phyloP scores from a whole-genome alignment of 169 alveolate genomes.

The Plasmodium gonderi region DNA sequence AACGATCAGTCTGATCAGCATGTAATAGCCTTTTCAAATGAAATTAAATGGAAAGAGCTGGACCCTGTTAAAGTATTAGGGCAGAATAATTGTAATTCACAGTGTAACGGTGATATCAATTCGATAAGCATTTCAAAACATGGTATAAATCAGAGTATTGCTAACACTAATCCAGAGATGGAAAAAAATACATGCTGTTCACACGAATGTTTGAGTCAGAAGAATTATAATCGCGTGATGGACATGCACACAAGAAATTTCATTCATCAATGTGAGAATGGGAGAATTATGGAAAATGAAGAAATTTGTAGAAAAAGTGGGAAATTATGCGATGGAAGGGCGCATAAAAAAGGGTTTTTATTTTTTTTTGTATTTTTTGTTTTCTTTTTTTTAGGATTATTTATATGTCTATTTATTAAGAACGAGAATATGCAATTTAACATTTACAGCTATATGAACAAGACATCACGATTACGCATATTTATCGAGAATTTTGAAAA shows the following conservation, averaged over 20 bases:
- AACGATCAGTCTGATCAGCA: neutral
- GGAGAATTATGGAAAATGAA: neutral
- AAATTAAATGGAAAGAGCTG: too few relatives aligned
- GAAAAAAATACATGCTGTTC: neutral
- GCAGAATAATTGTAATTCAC: neutral
- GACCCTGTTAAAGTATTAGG: neutral
- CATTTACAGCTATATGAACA: slow-evolving; percentile 21
- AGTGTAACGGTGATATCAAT: too few relatives aligned
- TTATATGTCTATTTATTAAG: slow-evolving; percentile 8
- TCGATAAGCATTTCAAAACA: neutral
- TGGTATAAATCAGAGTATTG: neutral
- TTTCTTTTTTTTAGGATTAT: slow-evolving; percentile 3
- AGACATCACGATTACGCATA: neutral
- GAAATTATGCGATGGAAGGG: neutral
- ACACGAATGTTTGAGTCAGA: neutral
- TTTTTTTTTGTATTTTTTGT: neutral
- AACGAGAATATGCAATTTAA: neutral
- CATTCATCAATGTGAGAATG: neutral
- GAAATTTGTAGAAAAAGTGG: neutral
- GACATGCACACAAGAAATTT: neutral
- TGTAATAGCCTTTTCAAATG: neutral
- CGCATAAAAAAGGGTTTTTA: neutral
- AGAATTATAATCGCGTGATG: too few relatives aligned
- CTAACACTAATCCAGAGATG: too few relatives aligned
- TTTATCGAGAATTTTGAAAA: slow-evolving; percentile 36